Conservation (phyloP, 1,284 basidiomycete genomes). For the Malassezia sympodialis region DNA sequence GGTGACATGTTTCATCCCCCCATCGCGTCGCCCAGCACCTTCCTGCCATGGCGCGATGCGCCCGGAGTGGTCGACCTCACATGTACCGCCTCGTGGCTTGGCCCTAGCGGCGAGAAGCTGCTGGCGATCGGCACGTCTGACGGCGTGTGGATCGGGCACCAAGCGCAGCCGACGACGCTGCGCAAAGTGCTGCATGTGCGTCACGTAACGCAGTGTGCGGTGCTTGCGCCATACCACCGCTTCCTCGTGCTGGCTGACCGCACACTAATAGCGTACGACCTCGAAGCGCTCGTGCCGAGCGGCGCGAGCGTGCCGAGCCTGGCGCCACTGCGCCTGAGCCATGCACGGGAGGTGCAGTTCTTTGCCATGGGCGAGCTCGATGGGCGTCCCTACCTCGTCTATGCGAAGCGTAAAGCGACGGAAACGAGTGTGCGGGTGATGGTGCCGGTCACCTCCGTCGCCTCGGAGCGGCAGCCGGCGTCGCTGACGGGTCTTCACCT, state of each 20-base stretch:
- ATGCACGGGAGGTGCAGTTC: constrained; percentile 80
- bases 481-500: constrained; percentile 4
- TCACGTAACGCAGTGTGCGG: constrained; percentile 82
- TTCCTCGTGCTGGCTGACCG: constrained; percentile 89
- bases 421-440: constrained; percentile 87
- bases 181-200: constrained; percentile 79
- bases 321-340: constrained; percentile 71
- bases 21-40: neutral
- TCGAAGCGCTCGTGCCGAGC: constrained; percentile 87
- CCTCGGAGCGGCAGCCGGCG: constrained; percentile 31
- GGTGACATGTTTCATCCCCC: neutral
- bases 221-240: constrained; percentile 86
- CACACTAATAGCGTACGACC: constrained; percentile 62
- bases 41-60: constrained; percentile 50
- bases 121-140: constrained; percentile 88
- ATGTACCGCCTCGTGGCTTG: constrained; percentile 64
- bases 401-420: constrained; percentile 84
- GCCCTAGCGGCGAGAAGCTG: constrained; percentile 63
- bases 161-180: constrained; percentile 73
- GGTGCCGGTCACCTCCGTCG: constrained; percentile 73
- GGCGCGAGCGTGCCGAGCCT: constrained; percentile 53
- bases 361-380: constrained; percentile 81
- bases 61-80: constrained; percentile 73
- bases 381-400: constrained; percentile 76
- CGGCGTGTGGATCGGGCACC: constrained; percentile 91